A percentile compares a stretch with the other conserved stretches of the same genome.
These are phyloP conservation scores for Mollisia scopiformis DNA, from an alignment of 2,329 filamentous ascomycete species.

Conservation along the genomic window DNA sequence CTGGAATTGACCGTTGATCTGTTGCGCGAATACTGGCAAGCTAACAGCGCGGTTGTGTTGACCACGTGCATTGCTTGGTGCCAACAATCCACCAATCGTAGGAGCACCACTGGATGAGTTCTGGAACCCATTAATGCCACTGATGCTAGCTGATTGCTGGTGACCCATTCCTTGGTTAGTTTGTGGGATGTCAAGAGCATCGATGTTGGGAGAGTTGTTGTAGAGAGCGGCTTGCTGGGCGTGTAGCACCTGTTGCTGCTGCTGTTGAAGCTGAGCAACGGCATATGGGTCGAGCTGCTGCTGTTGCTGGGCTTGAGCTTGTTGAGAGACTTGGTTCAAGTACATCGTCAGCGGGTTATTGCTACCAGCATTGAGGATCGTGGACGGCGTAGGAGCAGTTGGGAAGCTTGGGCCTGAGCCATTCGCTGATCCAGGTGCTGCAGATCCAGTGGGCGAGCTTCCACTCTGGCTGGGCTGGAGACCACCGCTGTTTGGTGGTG, in stretches of 20 bases:
- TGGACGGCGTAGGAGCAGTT: conserved; percentile 65
- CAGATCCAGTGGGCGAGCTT: conserved; percentile 38
- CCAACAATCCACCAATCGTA: conserved; percentile 76
- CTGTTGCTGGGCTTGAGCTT: conserved; percentile 70
- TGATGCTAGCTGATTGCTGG: conserved; percentile 67
- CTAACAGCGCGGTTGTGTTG: conserved; percentile 77
- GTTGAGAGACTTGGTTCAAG: conserved; percentile 78
- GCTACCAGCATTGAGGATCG: conserved; percentile 75
- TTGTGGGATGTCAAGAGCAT: conserved; percentile 60
- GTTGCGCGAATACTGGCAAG: conserved; percentile 72
- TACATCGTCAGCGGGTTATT: conserved; percentile 95
- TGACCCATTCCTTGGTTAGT: conserved; percentile 60
- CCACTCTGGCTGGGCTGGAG: conserved; percentile 36
- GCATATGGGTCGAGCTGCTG: conserved; percentile 47
- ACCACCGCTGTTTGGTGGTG: conserved; percentile 45
- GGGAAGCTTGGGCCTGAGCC: conserved; percentile 53
- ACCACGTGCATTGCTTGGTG: conserved; percentile 65
- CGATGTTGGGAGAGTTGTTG: conserved; percentile 61
- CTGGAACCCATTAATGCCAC: conserved; percentile 58
- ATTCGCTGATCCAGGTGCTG: conserved; percentile 52
- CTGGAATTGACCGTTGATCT: conserved; percentile 62
- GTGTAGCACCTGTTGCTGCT: conserved; percentile 71
- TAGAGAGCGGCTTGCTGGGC: conserved; percentile 83
- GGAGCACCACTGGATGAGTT: conserved; percentile 59
- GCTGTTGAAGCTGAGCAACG: conserved; percentile 51